These are phyloP conservation scores for Westerdykella aurantiaca DNA, from an alignment of 2,329 filamentous ascomycete species.

Conservation along the genomic window DNA sequence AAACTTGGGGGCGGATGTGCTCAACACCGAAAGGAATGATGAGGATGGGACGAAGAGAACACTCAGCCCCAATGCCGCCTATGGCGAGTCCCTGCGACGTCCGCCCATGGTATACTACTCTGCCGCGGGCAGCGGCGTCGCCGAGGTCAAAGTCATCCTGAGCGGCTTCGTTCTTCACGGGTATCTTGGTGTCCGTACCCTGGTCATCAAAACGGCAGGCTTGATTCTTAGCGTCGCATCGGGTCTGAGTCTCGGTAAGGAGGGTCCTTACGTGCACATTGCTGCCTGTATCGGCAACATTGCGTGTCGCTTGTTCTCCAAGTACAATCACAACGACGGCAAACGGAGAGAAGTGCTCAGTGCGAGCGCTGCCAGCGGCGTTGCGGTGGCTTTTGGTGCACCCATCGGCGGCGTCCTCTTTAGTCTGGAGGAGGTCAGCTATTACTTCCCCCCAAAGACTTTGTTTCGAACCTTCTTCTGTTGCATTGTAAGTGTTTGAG, in stretches of 20 bases:
- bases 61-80: constrained; percentile 38
- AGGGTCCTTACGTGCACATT: constrained; percentile 95
- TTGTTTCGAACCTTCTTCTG: constrained; percentile 97
- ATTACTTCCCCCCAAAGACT: constrained; percentile 97
- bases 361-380: constrained; percentile 83
- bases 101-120: constrained; percentile 91
- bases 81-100: constrained; percentile 35
- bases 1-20: constrained; percentile 66
- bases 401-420: constrained; percentile 88
- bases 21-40: constrained; percentile 40
- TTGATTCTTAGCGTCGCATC: constrained; percentile 86
- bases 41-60: constrained; percentile 39
- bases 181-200: constrained; percentile 81
- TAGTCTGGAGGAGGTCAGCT: constrained; percentile 89
- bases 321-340: constrained; percentile 90
- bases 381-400: constrained; percentile 90
- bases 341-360: constrained; percentile 93
- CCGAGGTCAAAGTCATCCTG: constrained; percentile 95
- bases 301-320: constrained; percentile 83
- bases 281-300: constrained; percentile 95
- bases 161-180: constrained; percentile 96
- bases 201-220: constrained; percentile 77
- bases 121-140: constrained; percentile 90
- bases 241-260: constrained; percentile 88
- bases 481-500: constrained; percentile 62